Base-by-base conservation (phyloP, 371 early-diverging fungal species). In the Haplosporangium sp. region DNA sequence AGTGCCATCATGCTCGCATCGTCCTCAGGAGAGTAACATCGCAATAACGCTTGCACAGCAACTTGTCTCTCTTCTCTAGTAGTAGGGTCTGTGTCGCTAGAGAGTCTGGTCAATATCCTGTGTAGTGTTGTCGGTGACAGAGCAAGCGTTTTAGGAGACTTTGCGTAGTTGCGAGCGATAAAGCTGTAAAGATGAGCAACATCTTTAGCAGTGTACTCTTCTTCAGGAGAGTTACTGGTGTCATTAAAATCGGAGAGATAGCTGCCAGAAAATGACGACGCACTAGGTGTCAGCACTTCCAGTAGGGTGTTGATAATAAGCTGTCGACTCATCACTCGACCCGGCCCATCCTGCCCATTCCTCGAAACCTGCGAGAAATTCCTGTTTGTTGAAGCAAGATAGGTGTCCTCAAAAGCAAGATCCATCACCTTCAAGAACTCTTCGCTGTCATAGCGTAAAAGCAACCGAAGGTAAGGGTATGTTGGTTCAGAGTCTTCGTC, bases 221-320 rank as follows among this genome's bases (percentile, higher is more conserved):
- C 75, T 4, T 50, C 62, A 10, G 44, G 35, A 4, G 39, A 42
- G 7, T 4, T 57, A n/a, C 48, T 45, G 4, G 61, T 55, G 53
- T 66, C 61, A 35, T 47, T 70, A 40, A 67, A 19, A 7, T 67
- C 64, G 0, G 78, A 53, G 27, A 58, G 19, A 5, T 74, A 71
- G 0, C 42, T 39, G 35, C 53, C 64, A 17, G 75, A 71, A 19
- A 77, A 77, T 0, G 81, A 55, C 2, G 81, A 53, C 8, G 75
- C 39, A 27, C 73, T 72, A 9, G 83, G 77, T 5, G 84, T 77
- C 76, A 92, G 84, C 4, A 92, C 90, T 53, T 88, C 87, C 27
- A 94, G 74, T 40, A 94, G 67, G 1, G 92, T 88, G 76, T 94
- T 92, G 61, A 94, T 86, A 67, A 95, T 91, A 61, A 89, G 87